Conservation (phyloP, 83 land plant genomes). For the Thuja plicata region DNA sequence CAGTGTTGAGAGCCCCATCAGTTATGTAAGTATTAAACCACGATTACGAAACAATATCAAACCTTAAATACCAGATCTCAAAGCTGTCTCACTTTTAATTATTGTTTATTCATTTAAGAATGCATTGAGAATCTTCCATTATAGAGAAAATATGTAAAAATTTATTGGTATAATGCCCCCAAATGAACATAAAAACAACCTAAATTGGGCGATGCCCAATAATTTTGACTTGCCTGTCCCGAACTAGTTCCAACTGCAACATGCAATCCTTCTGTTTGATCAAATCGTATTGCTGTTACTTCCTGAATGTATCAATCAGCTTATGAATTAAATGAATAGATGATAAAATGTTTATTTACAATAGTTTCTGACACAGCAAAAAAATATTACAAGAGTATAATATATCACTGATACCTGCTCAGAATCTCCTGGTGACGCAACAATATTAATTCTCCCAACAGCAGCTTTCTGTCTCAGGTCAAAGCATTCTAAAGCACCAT, state of each 20-base stretch:
- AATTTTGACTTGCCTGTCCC: conserved; percentile 66
- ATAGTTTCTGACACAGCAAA: background rate
- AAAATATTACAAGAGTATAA: background rate
- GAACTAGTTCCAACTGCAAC: conserved; percentile 92
- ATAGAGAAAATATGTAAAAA: background rate
- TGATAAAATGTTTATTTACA: background rate
- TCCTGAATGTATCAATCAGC: conserved; percentile 53
- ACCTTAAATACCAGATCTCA: conserved; percentile 1
- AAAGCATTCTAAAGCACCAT: conserved; percentile 96
- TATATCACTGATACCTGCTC: conserved; percentile 53
- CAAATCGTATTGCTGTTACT: conserved; percentile 86
- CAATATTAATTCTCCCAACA: conserved; percentile 82
- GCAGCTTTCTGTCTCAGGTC: conserved; percentile 79
- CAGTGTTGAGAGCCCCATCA: background rate
- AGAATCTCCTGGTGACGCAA: conserved; percentile 49
- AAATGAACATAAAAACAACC: background rate
- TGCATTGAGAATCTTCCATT: background rate
- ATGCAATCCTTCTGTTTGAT: conserved; percentile 63
- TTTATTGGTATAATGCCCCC: background rate
- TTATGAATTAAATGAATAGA: background rate
- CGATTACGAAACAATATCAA: background rate
- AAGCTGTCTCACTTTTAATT: background rate
- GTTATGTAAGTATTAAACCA: background rate
- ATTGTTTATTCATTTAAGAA: background rate
- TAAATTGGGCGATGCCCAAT: background rate